Conservation (phyloP, 2,329 filamentous ascomycete species). For the Tolypocladium pustulatum region DNA sequence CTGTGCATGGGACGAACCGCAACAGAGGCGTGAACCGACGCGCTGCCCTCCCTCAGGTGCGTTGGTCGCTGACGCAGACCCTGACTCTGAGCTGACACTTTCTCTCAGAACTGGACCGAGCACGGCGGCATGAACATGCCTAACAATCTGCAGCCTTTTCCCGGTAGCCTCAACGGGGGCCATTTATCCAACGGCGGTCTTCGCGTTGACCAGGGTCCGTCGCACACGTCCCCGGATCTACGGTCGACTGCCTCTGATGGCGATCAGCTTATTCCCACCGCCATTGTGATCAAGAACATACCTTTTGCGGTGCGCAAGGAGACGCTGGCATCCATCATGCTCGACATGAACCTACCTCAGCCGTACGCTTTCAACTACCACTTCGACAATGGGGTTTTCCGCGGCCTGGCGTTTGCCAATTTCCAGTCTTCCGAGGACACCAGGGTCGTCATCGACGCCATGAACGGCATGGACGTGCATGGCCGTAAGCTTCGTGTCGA, state of each 20-base stretch:
- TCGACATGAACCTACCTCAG: conserved; percentile 82
- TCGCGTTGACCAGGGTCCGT: conserved; percentile 30
- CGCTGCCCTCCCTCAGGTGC: conserved; percentile 62
- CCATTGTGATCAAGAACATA: conserved; percentile 99
- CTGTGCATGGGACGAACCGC: conserved; percentile 53
- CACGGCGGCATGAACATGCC: conserved; percentile 32
- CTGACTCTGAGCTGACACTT: neutral
- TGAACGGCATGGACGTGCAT: conserved; percentile 94
- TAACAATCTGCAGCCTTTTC: conserved; percentile 23
- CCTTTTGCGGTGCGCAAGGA: conserved; percentile 98
- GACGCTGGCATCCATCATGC: conserved; percentile 86
- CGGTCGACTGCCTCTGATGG: conserved; percentile 39
- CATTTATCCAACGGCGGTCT: conserved; percentile 29
- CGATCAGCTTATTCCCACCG: conserved; percentile 92
- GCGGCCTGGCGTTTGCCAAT: conserved; percentile 93
- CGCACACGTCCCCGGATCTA: conserved; percentile 29
- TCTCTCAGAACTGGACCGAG: conserved; percentile 40
- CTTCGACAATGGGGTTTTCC: conserved; percentile 95
- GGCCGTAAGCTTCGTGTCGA: conserved; percentile 91
- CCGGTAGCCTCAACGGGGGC: conserved; percentile 22
- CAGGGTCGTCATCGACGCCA: conserved; percentile 76
- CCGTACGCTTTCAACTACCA: conserved; percentile 99
- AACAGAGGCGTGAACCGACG: conserved; percentile 43
- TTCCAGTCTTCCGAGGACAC: conserved; percentile 96
- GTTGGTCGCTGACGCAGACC: conserved; percentile 20